Conservation (phyloP, 1,139 yeast genomes). For the Hemisphaericaspora subhashii region DNA sequence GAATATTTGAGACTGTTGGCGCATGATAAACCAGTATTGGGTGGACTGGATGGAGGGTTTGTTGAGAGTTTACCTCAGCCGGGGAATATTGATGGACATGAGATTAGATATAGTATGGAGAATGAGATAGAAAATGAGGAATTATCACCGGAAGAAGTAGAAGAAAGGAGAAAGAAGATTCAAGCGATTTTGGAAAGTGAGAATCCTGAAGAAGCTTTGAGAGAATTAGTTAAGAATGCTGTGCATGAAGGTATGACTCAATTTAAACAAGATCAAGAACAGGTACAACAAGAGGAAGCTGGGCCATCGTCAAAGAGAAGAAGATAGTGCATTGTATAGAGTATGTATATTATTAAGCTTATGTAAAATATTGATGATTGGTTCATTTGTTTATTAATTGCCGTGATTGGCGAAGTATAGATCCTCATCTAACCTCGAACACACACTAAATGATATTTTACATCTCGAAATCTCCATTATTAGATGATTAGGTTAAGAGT, state of each 20-base stretch:
- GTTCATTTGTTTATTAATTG: not conserved
- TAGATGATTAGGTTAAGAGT: too few relatives aligned
- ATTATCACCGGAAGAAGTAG: slow-evolving; percentile 27
- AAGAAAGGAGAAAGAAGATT: slow-evolving; percentile 60
- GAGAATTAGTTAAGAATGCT: slow-evolving; percentile 64
- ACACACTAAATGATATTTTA: too few relatives aligned
- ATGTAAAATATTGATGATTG: not conserved
- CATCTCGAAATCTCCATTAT: too few relatives aligned
- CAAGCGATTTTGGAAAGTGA: slow-evolving; percentile 75
- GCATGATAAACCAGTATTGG: slow-evolving; percentile 29
- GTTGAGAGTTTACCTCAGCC: slow-evolving; percentile 39
- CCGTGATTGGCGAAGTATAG: too few relatives aligned
- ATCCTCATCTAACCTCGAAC: too few relatives aligned
- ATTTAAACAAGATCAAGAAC: slow-evolving; percentile 22
- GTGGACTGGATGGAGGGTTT: slow-evolving; percentile 13
- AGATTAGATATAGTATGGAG: slow-evolving; percentile 58
- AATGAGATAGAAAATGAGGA: slow-evolving; percentile 38
- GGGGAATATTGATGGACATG: slow-evolving; percentile 49
- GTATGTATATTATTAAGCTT: not conserved
- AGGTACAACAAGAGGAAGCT: slow-evolving; percentile 14
- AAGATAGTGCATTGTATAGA: slow-evolving; percentile 10
- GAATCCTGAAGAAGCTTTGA: slow-evolving; percentile 74
- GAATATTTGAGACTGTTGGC: slow-evolving; percentile 55
- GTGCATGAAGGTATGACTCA: slow-evolving; percentile 53
- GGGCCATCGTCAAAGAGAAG: slow-evolving; percentile 24